Conservation (phyloP, 495 filamentous ascomycete species). For the Opeltia flavorubescens region DNA sequence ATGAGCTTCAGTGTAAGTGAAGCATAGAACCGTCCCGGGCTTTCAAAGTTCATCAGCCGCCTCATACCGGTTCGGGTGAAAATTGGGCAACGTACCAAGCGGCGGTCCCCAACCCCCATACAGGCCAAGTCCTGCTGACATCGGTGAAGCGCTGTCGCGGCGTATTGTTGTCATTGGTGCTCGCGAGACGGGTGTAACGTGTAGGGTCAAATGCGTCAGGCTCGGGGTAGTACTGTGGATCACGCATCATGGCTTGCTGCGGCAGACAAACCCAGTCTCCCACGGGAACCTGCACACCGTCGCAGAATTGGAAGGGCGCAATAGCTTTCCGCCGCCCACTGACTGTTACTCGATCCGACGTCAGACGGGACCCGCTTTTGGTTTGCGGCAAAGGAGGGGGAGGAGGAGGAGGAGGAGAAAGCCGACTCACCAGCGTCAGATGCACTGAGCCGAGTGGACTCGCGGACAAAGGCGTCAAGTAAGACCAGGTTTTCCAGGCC, state of each 20-base stretch:
- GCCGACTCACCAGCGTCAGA: not conserved
- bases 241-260: constrained; percentile 1
- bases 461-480: not conserved
- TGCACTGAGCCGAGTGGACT: not conserved
- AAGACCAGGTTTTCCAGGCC: not conserved
- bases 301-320: not conserved
- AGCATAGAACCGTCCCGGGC: constrained; percentile 2
- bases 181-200: not conserved
- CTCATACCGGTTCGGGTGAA: too few species aligned
- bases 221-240: not conserved
- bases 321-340: constrained; percentile 1
- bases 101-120: not conserved
- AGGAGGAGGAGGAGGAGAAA: not conserved
- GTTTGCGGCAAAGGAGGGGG: not conserved
- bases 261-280: constrained; percentile 3
- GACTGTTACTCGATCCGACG: too few species aligned
- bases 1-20: not conserved
- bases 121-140: not conserved
- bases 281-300: not conserved
- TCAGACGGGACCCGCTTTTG: too few species aligned
- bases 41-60: not conserved
- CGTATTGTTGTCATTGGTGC: not conserved
- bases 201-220: not conserved
- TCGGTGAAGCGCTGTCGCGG: not conserved
- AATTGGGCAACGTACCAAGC: not conserved